Base-by-base conservation (phyloP, 139 green algal species). In the Cymbomonas tetramitiformis region DNA sequence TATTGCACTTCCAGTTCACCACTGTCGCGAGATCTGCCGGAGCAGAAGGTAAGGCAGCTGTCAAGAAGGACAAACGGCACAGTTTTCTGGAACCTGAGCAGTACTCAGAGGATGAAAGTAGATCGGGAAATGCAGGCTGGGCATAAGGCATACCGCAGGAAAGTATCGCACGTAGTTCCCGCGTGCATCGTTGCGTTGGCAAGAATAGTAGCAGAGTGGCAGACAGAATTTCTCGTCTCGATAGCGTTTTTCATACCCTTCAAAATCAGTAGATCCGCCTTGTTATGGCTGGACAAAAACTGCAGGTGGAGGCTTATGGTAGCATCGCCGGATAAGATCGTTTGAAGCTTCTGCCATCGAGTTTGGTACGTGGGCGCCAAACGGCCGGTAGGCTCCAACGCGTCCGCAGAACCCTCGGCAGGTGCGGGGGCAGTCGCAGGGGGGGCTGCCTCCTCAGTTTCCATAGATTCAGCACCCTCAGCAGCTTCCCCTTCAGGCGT, bases 151-250 rank as follows among this genome's bases (percentile, higher is more conserved):
- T n/a, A n/a, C n/a, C n/a, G n/a, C 62, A 98, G 68, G 68, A 98
- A 98, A 1, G 85, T 83, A 66, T 98, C 91, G 19, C 94, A 78
- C 0, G 82, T 93, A 23, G 91, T 98, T 34, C 91, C 91, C 4
- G 68, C 68, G 60, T 97, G 86, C 82, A 94, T 94, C 29, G 93
- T 65, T n/a, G 91, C 85, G 67, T 98, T 98, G 43, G 88, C 75
- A 32, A 92, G 79, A 52, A 98, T 86, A 41, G 83, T 85, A 32
- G 90, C 91, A 8, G 61, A 78, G 72, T 98, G 91, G 58, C 77
- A 87, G 51, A 98, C 83, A 19, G 57, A 80, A 69, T 83, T 81
- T 34, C 85, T 74, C 30, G 73, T 69, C 62, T 98, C 91, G 5
- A 96, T 66, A 0, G 68, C 68, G 9, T 49, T 55, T 68, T 94